A percentile compares a stretch with the other conserved stretches of the same genome.
Evolutionary conservation across 768 basidiomycete species (phyloP).

Genomic region (Erythrobasidium yunnanense): DNA sequence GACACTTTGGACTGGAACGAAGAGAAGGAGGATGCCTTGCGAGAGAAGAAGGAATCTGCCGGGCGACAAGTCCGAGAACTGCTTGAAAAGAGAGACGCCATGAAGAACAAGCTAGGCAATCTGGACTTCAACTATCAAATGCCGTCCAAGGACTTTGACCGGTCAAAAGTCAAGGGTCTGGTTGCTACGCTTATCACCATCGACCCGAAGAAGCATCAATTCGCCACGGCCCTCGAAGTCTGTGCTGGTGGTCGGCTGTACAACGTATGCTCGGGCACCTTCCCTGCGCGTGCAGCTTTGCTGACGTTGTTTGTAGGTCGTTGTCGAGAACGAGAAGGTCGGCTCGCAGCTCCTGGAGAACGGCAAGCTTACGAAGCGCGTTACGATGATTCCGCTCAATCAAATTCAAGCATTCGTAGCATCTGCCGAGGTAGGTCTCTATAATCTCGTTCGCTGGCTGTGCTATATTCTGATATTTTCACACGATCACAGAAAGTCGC

Average conservation of each 20-base stretch:
- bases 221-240: constrained; percentile 83
- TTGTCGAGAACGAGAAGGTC: constrained; percentile 79
- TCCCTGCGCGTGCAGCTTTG: constrained; percentile 26
- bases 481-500: constrained; percentile 57
- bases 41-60: constrained; percentile 48
- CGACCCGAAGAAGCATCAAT: constrained; percentile 56
- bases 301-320: constrained; percentile 43
- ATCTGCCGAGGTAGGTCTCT: constrained; percentile 46
- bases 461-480: no score
- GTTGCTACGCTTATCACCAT: constrained; percentile 81
- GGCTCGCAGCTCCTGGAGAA: constrained; percentile 74
- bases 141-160: constrained; percentile 70
- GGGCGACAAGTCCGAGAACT: constrained; percentile 47
- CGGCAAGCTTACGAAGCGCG: constrained; percentile 67
- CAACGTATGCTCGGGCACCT: constrained; percentile 47
- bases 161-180: constrained; percentile 74
- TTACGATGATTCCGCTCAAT: constrained; percentile 86
- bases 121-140: constrained; percentile 73
- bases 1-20: constrained; percentile 52
- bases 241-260: constrained; percentile 79
- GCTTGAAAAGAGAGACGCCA: constrained; percentile 53
- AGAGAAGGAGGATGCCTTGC: constrained; percentile 55
- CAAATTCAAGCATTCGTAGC: constrained; percentile 64
- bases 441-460: background rate
- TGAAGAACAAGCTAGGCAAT: constrained; percentile 30